Evolutionary conservation across 352 stramenopile species (phyloP), one percentile per base, ranked within the genome.

Genomic region (Phytophthora agathidicida): DNA sequence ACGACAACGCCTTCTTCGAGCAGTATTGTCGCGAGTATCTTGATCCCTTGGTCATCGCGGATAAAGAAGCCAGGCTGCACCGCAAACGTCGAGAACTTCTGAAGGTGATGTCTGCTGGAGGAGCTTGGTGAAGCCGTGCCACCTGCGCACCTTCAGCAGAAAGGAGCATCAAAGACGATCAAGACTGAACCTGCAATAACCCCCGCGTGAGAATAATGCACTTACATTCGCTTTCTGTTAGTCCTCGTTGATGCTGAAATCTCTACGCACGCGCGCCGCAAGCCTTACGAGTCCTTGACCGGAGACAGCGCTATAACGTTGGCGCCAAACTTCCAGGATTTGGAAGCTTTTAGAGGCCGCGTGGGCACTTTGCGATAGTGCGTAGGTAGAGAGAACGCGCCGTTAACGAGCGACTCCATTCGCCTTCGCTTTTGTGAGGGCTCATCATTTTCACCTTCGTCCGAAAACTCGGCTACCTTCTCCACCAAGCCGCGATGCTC

Each of bases 311-410:
- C 59, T 8, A 80, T 55, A 13, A 74, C 19, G n/a, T 64, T 71
- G 17, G 44, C 49, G 6, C 65, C 73, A 20, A 80, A 75, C 39
- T 84, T 84, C 83, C 83, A 92, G 39, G 68, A 80, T 55, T 92
- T 92, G 11, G 80, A 77, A 16, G 83, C 80, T 45, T 93, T 93
- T 13, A 93, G 45, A 6, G 83, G 83, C 19, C 83, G 66, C 36
- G 66, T 83, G 0, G 83, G 83, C 17, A 93, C 75, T 54, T 88
- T 91, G 0, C 83, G 83, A 33, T 89, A 93, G 23, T 77, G 46
- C 14, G 64, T 48, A 35, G 71, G 44, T 35, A 73, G 10, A 9
- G 56, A 75, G 13, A 78, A 70, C 17, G 64, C 62, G 11, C 48
- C 46, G 33, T 46, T 30, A 17, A 57, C 49, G 11, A 70, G 35